These are phyloP conservation scores for Aspergillus uvarum DNA, from an alignment of 2,329 filamentous ascomycete species.

Conservation along the genomic window DNA sequence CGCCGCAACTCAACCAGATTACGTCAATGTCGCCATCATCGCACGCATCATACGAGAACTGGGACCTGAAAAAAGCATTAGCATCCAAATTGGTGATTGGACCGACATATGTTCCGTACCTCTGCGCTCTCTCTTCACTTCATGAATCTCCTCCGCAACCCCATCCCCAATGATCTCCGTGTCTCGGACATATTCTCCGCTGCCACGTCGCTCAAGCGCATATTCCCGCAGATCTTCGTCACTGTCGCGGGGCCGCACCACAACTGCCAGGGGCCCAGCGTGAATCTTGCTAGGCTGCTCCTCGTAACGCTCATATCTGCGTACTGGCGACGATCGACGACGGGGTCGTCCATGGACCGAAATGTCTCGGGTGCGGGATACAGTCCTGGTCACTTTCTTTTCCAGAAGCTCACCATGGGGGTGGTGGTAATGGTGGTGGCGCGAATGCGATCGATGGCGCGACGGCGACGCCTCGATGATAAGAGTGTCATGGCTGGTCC, in stretches of 20 bases:
- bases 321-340: constrained; percentile 38
- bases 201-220: constrained; percentile 59
- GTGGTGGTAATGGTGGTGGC: constrained; percentile 21
- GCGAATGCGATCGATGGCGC: constrained; percentile 27
- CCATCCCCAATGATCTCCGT: constrained; percentile 38
- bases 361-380: constrained; percentile 37
- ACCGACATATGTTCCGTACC: constrained; percentile 69
- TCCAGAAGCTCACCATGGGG: constrained; percentile 28
- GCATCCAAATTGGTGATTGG: constrained; percentile 18
- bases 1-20: constrained; percentile 19
- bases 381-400: constrained; percentile 24
- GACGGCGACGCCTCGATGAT: constrained; percentile 35
- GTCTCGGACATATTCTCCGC: constrained; percentile 34
- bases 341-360: constrained; percentile 36
- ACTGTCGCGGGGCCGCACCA: constrained; percentile 48
- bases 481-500: constrained; percentile 30
- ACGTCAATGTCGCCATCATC: constrained; percentile 71
- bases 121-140: constrained; percentile 86
- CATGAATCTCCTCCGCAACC: constrained; percentile 53
- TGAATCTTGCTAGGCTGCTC: constrained; percentile 42
- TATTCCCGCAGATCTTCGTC: constrained; percentile 70
- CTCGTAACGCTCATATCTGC: constrained; percentile 32
- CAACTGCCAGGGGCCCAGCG: constrained; percentile 51
- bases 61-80: constrained; percentile 53
- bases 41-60: constrained; percentile 64